Evolutionary conservation across 2,329 filamentous ascomycete species (phyloP).

Genomic region (Aureobasidium zeae): DNA sequence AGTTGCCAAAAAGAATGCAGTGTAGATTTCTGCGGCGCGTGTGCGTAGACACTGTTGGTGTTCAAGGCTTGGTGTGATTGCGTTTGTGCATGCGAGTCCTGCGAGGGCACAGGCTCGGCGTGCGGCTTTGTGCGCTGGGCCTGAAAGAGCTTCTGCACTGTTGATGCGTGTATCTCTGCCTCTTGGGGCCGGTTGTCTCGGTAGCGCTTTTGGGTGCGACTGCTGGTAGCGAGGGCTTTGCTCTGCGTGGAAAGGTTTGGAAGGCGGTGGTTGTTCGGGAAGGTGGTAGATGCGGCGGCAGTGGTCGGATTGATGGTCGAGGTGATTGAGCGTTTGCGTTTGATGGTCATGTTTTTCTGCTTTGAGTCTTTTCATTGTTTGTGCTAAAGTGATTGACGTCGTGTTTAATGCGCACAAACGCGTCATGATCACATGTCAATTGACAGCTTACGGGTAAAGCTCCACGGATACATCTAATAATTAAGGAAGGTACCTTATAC

Average conservation of each 20-base stretch:
- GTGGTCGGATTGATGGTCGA: too few relatives aligned
- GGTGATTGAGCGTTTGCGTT: constrained; percentile 47
- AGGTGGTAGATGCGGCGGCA: too few relatives aligned
- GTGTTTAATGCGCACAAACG: not conserved
- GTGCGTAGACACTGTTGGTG: too few relatives aligned
- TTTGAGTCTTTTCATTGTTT: not conserved
- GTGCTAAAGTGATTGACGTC: not conserved
- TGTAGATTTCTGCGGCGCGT: constrained; percentile 33
- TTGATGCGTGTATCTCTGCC: constrained; percentile 42
- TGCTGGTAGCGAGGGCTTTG: constrained; percentile 33
- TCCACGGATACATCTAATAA: too few relatives aligned
- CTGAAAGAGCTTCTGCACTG: constrained; percentile 36
- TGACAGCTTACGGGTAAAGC: too few relatives aligned
- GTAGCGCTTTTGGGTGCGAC: constrained; percentile 50
- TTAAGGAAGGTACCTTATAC: too few relatives aligned
- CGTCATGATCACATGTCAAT: constrained; percentile 11
- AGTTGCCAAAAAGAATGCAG: constrained; percentile 42
- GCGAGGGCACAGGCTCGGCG: constrained; percentile 24
- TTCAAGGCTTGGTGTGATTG: too few relatives aligned
- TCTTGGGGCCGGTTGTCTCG: constrained; percentile 51
- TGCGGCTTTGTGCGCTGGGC: constrained; percentile 33
- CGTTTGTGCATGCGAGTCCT: constrained; percentile 21
- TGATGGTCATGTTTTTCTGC: constrained; percentile 39
- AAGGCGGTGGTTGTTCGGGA: too few relatives aligned
- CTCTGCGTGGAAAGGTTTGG: constrained; percentile 25